Evolutionary conservation across 1,284 basidiomycete species (phyloP).

Genomic region (Bondarzewia mesenterica): DNA sequence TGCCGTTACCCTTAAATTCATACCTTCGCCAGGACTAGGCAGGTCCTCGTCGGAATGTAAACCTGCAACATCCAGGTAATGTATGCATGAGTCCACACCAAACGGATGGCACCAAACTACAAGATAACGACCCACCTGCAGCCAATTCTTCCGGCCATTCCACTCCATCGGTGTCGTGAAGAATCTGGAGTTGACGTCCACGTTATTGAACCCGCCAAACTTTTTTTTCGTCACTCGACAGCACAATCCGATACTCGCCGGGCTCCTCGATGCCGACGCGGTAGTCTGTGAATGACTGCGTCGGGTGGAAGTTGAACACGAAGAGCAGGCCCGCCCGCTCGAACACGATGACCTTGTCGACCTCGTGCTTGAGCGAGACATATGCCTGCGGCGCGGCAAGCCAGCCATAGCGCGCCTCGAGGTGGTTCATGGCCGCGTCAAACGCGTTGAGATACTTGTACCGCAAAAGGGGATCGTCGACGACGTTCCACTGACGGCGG

Average conservation of each 20-base stretch:
- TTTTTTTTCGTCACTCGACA: constrained; percentile 82
- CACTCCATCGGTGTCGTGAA: constrained; percentile 85
- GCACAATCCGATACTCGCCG: constrained; percentile 80
- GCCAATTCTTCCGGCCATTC: constrained; percentile 86
- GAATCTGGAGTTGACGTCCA: constrained; percentile 59
- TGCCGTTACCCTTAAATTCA: neutral
- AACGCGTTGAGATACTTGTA: constrained; percentile 94
- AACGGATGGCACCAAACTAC: neutral
- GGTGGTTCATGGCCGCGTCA: constrained; percentile 88
- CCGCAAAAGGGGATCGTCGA: constrained; percentile 79
- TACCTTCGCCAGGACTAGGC: constrained; percentile 58
- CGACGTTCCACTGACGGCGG: constrained; percentile 91
- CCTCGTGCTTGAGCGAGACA: constrained; percentile 89
- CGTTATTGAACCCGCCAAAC: constrained; percentile 87
- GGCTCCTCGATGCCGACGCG: constrained; percentile 82
- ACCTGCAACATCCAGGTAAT: constrained; percentile 37
- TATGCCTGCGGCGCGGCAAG: constrained; percentile 82
- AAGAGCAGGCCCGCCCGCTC: constrained; percentile 91
- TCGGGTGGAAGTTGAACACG: constrained; percentile 95
- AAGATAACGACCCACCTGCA: constrained; percentile 52
- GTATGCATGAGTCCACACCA: constrained; percentile 2
- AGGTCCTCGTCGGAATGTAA: constrained; percentile 72
- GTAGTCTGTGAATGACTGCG: constrained; percentile 86
- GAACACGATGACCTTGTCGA: constrained; percentile 88
- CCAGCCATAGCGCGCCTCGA: constrained; percentile 80